Evolutionary conservation across 176 grass and related monocot genomes (phyloP).

Genomic region (Raddia distichophylla): DNA sequence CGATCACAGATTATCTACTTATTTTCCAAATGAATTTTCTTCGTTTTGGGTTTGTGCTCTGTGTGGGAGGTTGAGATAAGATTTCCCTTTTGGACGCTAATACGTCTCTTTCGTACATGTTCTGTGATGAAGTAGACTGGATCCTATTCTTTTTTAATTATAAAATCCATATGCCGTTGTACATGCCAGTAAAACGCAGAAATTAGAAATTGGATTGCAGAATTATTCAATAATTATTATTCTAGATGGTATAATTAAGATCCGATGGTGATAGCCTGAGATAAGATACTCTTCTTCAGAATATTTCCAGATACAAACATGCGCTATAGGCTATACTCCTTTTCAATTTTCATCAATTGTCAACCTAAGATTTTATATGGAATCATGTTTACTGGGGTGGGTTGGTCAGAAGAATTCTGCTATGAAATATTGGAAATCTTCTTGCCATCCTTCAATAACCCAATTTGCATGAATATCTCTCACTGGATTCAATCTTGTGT

Average conservation of each 20-base stretch:
- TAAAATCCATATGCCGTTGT: neutral
- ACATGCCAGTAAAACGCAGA: neutral
- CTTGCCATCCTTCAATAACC: neutral
- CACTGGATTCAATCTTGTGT: constrained; percentile 6
- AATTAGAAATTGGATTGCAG: neutral
- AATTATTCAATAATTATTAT: constrained; percentile 6
- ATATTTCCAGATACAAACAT: neutral
- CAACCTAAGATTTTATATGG: neutral
- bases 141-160: neutral
- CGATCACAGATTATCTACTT: neutral
- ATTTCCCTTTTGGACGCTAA: constrained; percentile 24
- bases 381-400: neutral
- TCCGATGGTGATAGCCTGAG: neutral
- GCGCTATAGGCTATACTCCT: neutral
- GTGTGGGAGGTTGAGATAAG: constrained; percentile 7
- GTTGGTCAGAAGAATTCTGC: constrained; percentile 1
- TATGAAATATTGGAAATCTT: constrained; percentile 27
- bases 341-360: neutral
- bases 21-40: too few relatives aligned
- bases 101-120: constrained; percentile 20
- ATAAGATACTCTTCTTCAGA: neutral
- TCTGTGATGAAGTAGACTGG: too few relatives aligned
- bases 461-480: neutral
- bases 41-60: constrained; percentile 10
- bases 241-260: neutral